These are phyloP conservation scores for Cyberlindnera saturnus DNA, from an alignment of 805 yeast genomes.

Conservation along the genomic window DNA sequence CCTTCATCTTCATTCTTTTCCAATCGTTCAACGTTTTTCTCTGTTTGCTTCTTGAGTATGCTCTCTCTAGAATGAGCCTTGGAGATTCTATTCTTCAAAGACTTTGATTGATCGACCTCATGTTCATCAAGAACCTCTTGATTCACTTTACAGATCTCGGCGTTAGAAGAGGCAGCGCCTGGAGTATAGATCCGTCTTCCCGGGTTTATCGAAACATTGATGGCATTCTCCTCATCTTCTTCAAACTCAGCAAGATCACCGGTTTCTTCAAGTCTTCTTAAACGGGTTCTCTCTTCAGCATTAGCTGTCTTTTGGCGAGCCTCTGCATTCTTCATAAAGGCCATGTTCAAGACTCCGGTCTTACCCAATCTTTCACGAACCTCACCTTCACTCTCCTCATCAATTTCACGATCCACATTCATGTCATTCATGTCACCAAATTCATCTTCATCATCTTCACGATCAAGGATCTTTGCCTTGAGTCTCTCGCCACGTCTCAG, in stretches of 20 bases:
- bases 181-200: conserved; percentile 86
- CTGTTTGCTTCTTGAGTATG: conserved; percentile 6
- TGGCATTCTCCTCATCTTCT: conserved; percentile 33
- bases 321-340: conserved; percentile 90
- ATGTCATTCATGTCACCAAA: conserved; percentile 38
- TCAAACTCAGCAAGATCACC: conserved; percentile 36
- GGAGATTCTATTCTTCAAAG: conserved; percentile 36
- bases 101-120: conserved; percentile 43
- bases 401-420: conserved; percentile 43
- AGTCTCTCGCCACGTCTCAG: conserved; percentile 78
- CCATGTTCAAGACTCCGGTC: conserved; percentile 88
- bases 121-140: conserved; percentile 36
- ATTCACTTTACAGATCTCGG: conserved; percentile 31
- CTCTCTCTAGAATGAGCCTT: conserved; percentile 5
- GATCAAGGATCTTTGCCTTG: conserved; percentile 60
- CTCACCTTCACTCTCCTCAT: conserved; percentile 34
- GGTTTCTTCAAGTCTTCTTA: conserved; percentile 45
- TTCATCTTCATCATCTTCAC: conserved; percentile 38
- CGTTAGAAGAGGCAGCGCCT: conserved; percentile 23
- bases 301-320: conserved; percentile 59
- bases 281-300: conserved; percentile 40
- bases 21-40: conserved; percentile 3
- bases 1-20: conserved; percentile 2
- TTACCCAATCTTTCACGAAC: conserved; percentile 54
- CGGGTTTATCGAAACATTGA: conserved; percentile 49